Evolutionary conservation across 1,139 yeast species (phyloP), one percentile per base, ranked within the genome.

Genomic region (Yamadazyma sp.): DNA sequence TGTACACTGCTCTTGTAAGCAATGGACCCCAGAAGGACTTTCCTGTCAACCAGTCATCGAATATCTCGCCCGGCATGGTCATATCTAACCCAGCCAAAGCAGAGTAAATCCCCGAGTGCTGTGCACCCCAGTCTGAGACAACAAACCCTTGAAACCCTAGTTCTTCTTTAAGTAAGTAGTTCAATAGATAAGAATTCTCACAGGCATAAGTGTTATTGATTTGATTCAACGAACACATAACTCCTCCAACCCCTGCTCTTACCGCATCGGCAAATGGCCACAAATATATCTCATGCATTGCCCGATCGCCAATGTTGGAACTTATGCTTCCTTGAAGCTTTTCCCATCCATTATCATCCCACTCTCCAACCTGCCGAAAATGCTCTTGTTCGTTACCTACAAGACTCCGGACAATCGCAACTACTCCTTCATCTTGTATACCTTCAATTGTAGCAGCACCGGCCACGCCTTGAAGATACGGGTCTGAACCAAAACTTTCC

Each of bases 231-330:
- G 84, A 68, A 50, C 86, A 80, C 82, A 81, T 78, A 11, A 80
- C 64, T 18, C 81, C 69, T 1, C 81, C 84, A 22, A 66, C 81
- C 11, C 84, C 84, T 8, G 85, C 80, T 41, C 73, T 68, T 26
- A 80, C 65, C 33, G 76, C 73, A 51, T 80, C 82, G 17, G 82
- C 83, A 62, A 79, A 81, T 5, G 86, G 87, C 84, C 85, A 78
- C 38, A 78, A 57, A 52, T 74, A 80, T 2, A 79, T 54, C 50
- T 80, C 86, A 52, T 79, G 86, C 74, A 81, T 67, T 1, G 80
- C 75, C 28, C 82, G 59, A 53, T 80, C 86, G 35, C 79, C 83
- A 35, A 80, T 72, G 46, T 78, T 77, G 14, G 80, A 58, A 46
- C 76, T 70, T 13, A 74, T 57, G 2, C 77, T 67, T 4, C 52